Evolutionary conservation across 2,329 filamentous ascomycete genomes (phyloP).

Genomic region (Dothistroma septosporum): DNA sequence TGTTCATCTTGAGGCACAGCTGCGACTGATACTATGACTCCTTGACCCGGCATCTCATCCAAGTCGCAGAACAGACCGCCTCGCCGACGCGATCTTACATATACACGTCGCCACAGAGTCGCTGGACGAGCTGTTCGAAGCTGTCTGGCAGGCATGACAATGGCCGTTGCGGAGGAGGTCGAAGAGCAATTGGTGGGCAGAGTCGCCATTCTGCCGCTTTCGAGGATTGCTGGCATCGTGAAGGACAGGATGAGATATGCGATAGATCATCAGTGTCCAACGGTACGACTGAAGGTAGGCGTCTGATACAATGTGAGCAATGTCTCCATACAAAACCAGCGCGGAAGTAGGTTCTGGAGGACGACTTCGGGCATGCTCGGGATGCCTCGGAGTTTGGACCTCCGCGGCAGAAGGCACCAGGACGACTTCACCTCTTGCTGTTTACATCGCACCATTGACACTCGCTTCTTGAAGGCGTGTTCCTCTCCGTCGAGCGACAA

Average conservation of each 20-base stretch:
- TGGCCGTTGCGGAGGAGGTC: constrained; percentile 53
- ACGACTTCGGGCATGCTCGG: neutral
- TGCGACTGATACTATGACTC: constrained; percentile 71
- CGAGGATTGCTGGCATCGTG: neutral
- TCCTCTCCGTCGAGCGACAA: too few species aligned
- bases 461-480: too few species aligned
- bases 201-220: constrained; percentile 47
- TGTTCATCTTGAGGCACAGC: constrained; percentile 65
- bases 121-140: constrained; percentile 64
- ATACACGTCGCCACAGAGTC: constrained; percentile 62
- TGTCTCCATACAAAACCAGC: neutral
- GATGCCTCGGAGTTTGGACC: neutral
- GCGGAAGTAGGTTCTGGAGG: neutral
- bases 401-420: neutral
- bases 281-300: too few species aligned
- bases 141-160: constrained; percentile 67
- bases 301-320: too few species aligned
- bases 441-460: too few species aligned
- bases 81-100: constrained; percentile 76
- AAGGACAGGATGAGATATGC: neutral
- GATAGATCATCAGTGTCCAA: too few species aligned
- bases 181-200: constrained; percentile 55
- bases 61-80: constrained; percentile 76
- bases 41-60: constrained; percentile 79
- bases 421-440: too few species aligned